These are phyloP conservation scores for Erythrobasidium hasegawianum DNA, from an alignment of 1,284 basidiomycete genomes.

Conservation along the genomic window DNA sequence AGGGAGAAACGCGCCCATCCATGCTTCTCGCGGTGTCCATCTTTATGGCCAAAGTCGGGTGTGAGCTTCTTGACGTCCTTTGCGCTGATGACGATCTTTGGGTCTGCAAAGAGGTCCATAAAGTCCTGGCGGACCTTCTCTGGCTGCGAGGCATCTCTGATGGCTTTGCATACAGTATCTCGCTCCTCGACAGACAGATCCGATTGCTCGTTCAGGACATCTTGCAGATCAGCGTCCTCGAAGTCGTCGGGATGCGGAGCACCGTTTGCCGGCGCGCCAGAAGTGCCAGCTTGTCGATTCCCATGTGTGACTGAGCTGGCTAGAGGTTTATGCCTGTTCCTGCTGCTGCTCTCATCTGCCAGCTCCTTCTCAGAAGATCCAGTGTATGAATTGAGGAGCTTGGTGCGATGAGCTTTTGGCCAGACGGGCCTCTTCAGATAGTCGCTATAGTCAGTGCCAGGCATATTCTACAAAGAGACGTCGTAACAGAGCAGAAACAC, in stretches of 20 bases:
- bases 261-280: not conserved
- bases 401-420: constrained; percentile 20
- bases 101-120: constrained; percentile 4
- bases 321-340: not conserved
- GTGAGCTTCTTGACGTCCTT: constrained; percentile 36
- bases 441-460: constrained; percentile 2
- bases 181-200: constrained; percentile 27
- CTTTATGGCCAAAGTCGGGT: constrained; percentile 13
- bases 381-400: not conserved
- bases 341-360: not conserved
- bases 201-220: not conserved
- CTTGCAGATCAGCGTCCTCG: constrained; percentile 5
- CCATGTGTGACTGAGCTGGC: not conserved
- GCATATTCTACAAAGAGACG: too few relatives aligned
- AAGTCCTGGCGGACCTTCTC: constrained; percentile 17
- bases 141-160: constrained; percentile 9
- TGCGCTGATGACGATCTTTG: constrained; percentile 35
- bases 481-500: too few relatives aligned
- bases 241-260: constrained; percentile 18
- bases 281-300: constrained; percentile 9
- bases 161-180: constrained; percentile 3
- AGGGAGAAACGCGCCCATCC: constrained; percentile 32
- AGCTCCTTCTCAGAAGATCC: constrained; percentile 14
- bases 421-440: constrained; percentile 10
- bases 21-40: constrained; percentile 16